phyloP scores from a whole-genome alignment of 257 asterid species.

The Lantana camara region DNA sequence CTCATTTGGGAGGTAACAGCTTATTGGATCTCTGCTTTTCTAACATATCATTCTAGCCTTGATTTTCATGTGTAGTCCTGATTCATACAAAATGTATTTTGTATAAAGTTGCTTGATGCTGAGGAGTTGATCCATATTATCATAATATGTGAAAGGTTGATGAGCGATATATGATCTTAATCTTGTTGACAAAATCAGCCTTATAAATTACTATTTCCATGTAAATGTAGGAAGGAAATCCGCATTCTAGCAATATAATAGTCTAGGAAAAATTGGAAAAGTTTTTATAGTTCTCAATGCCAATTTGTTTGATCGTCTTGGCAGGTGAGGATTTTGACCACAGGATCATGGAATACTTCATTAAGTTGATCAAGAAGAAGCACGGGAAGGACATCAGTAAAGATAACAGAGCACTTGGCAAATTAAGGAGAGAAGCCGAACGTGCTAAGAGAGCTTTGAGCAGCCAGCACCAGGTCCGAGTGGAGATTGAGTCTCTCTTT shows the following conservation, averaged over 20 bases:
- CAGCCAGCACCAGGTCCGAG: conserved; percentile 97
- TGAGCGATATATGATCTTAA: too few relatives aligned
- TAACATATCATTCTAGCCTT: too few relatives aligned
- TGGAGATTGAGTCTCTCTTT: conserved; percentile 92
- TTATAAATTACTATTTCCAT: not conserved
- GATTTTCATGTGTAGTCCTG: too few relatives aligned
- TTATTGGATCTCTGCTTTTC: conserved; percentile 14
- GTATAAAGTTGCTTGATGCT: too few relatives aligned
- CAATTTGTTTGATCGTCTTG: conserved; percentile 15
- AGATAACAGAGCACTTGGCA: conserved; percentile 96
- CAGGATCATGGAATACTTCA: conserved; percentile 94
- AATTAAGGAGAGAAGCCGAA: conserved; percentile 87
- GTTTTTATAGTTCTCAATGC: not conserved
- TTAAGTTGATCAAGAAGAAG: conserved; percentile 95
- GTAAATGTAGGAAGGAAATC: too few relatives aligned
- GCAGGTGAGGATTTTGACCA: conserved; percentile 98
- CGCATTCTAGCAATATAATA: not conserved
- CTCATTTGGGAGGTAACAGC: conserved; percentile 92
- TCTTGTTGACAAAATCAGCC: not conserved
- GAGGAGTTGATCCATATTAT: too few relatives aligned
- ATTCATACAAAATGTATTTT: not conserved
- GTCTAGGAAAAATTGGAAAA: not conserved
- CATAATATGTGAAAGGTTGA: too few relatives aligned
- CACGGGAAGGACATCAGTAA: conserved; percentile 94
- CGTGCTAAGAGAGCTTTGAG: conserved; percentile 97